A percentile compares a stretch with the other conserved stretches of the same genome.
Conservation (phyloP, 805 yeast genomes). For the Saccharomyces paradoxus region DNA sequence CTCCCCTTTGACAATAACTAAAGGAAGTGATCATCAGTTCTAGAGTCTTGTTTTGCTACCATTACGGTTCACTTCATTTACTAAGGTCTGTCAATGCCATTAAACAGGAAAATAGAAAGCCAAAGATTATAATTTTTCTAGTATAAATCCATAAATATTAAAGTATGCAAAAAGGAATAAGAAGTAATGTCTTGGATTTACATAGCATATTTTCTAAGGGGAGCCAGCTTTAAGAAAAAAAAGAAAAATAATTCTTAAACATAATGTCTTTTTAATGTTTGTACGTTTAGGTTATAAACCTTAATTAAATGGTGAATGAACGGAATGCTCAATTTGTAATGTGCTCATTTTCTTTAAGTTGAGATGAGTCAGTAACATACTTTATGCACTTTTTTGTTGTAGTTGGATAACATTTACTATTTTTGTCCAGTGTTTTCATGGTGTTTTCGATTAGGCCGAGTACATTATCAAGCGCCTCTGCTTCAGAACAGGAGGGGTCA, state of each 20-base stretch:
- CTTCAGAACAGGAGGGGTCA: neutral
- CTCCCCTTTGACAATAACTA: too few relatives aligned
- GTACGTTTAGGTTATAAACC: neutral
- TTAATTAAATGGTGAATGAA: neutral
- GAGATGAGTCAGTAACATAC: neutral
- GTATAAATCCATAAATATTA: neutral
- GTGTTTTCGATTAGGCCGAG: neutral
- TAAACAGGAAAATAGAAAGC: neutral
- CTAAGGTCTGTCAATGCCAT: too few relatives aligned
- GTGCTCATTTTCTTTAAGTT: neutral
- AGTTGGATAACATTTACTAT: neutral
- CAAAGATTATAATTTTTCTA: neutral
- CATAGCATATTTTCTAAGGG: neutral
- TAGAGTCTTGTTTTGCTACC: too few relatives aligned
- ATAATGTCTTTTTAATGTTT: neutral
- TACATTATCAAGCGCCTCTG: neutral
- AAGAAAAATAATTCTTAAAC: neutral
- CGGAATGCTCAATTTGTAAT: neutral
- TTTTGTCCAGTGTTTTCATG: neutral
- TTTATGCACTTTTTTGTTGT: neutral
- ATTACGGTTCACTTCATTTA: too few relatives aligned
- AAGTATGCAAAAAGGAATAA: neutral
- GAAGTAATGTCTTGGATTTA: neutral
- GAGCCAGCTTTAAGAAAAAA: neutral
- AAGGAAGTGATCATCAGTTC: too few relatives aligned